Evolutionary conservation across 2,329 filamentous ascomycete genomes (phyloP), one percentile per base, ranked within the genome.

Genomic region (Pseudocercospora eumusae): DNA sequence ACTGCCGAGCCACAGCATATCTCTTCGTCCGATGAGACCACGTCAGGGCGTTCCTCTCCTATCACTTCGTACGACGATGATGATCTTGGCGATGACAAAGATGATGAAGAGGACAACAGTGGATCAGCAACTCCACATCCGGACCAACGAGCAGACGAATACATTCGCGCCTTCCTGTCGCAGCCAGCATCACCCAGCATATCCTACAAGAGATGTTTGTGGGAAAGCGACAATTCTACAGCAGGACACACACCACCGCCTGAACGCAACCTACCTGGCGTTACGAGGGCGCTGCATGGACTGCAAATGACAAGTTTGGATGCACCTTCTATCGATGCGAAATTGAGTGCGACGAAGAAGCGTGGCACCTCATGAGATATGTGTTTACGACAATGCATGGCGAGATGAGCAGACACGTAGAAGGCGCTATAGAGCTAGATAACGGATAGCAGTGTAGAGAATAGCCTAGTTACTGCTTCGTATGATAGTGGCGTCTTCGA

Each of bases 171-270:
- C 10, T 68, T 68, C 42, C 49, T 66, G 11, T 68, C 66, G 1
- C 66, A 68, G 33, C 66, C 66, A 6, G 54, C 62, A 11, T 68
- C 66, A 4, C 66, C 66, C 9, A 68, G 66, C 56, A 64, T 65
- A 4, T 59, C 65, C 4, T 67, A 61, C 61, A 68, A 68, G 47
- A 59, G 59, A 9, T 67, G 57, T 15, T 63, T 64, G 47, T 60
- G 59, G 44, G 21, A 33, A 11, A 54, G 4, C 21, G 64, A 66
- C 25, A 54, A 31, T 31, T 54, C 52, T 36, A 59, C 55, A 9
- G 42, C 42, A 9, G 55, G 55, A 18, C 55, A 57, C 18, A 55
- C 57, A 3, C 59, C 50, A 3, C 59, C 60, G 15, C 65, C 65
- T 11, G 50, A 52, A 25, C 20, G 21, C 15, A 28, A 52, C 20